Evolutionary conservation across 306 rosid species (phyloP).

Genomic region (Sesbania bispinosa): DNA sequence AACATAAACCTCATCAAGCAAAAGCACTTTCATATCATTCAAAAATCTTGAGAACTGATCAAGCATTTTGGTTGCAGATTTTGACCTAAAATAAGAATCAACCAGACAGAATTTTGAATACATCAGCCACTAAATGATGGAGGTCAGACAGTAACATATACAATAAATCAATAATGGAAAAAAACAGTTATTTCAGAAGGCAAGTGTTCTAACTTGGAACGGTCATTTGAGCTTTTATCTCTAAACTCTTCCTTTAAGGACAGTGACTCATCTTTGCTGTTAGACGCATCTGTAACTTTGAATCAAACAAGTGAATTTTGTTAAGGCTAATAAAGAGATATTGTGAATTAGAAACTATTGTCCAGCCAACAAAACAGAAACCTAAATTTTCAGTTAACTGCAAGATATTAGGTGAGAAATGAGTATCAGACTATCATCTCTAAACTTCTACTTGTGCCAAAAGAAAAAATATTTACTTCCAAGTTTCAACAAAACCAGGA

Average conservation of each 20-base stretch:
- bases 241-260: constrained; percentile 32
- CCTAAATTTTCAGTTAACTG: neutral
- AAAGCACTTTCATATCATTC: constrained; percentile 64
- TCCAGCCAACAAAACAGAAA: constrained; percentile 3
- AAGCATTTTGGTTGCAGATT: constrained; percentile 4
- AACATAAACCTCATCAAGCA: constrained; percentile 63
- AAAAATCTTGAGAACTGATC: constrained; percentile 41
- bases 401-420: neutral
- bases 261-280: constrained; percentile 34
- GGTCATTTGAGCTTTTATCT: constrained; percentile 33
- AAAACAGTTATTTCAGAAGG: neutral
- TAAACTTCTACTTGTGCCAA: neutral
- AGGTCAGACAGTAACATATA: constrained; percentile 10
- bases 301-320: constrained; percentile 28
- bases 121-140: constrained; percentile 4
- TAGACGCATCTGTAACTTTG: constrained; percentile 35
- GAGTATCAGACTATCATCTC: neutral
- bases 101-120: neutral
- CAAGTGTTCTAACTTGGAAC: constrained; percentile 46
- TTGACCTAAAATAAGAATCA: constrained; percentile 38
- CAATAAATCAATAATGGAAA: neutral
- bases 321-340: constrained; percentile 15
- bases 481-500: neutral
- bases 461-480: neutral
- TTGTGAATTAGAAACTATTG: neutral